A percentile compares a stretch with the other conserved stretches of the same genome.
Evolutionary conservation across 352 stramenopile species (phyloP).

Genomic region (Poterioochromonas sp.): DNA sequence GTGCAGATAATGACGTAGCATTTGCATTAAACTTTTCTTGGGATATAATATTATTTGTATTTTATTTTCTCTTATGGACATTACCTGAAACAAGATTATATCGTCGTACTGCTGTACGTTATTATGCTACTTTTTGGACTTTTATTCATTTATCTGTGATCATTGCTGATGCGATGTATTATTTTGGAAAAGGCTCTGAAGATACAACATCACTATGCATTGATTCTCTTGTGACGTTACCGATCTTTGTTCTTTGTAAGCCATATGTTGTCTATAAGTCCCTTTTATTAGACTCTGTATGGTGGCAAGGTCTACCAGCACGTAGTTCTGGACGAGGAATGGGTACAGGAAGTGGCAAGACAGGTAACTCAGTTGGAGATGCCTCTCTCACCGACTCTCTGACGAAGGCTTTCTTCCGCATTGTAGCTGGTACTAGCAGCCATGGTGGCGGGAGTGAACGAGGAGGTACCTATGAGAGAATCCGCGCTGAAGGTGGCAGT

Average conservation of each 20-base stretch:
- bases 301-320: constrained; percentile 8
- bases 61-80: constrained; percentile 2
- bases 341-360: background rate
- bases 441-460: background rate
- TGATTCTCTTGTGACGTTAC: background rate
- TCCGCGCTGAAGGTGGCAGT: background rate
- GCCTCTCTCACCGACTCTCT: background rate
- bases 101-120: constrained; percentile 5
- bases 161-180: background rate
- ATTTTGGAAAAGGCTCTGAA: background rate
- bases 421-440: no score
- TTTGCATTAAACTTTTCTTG: background rate
- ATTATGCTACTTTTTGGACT: constrained; percentile 25
- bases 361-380: background rate
- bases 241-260: background rate
- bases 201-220: background rate
- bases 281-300: constrained; percentile 5
- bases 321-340: background rate
- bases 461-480: background rate
- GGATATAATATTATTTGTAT: background rate
- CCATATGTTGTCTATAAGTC: constrained; percentile 7
- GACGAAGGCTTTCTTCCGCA: background rate
- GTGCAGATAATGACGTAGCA: background rate
- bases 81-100: background rate
- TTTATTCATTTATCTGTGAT: background rate